A percentile compares a stretch with the other conserved stretches of the same genome.
Evolutionary conservation across 371 early-diverging fungal genomes (phyloP).

Genomic region (Mucor irregularis): DNA sequence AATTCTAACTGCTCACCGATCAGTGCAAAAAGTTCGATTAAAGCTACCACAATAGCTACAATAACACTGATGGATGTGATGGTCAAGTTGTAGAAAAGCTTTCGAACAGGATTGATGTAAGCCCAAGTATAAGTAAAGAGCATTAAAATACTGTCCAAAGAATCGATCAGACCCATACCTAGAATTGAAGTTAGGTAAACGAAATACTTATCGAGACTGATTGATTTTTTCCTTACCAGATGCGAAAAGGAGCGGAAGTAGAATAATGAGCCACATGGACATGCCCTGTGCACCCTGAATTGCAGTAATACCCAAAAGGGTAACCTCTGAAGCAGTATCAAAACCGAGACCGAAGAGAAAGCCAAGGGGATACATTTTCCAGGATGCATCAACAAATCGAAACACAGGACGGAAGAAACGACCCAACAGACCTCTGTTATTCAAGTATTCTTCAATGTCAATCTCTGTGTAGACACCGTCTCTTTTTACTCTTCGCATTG

Average conservation of each 20-base stretch:
- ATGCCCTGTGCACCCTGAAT: constrained; percentile 50
- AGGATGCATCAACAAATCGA: constrained; percentile 56
- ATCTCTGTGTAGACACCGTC: constrained; percentile 50
- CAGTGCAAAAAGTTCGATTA: constrained; percentile 54
- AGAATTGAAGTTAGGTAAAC: neutral
- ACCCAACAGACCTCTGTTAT: constrained; percentile 41
- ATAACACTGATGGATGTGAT: constrained; percentile 62
- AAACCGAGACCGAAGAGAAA: constrained; percentile 70
- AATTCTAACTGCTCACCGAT: constrained; percentile 46
- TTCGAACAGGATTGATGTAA: constrained; percentile 60
- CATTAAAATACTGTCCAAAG: constrained; percentile 69
- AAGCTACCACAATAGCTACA: constrained; percentile 59
- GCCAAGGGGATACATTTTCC: constrained; percentile 71
- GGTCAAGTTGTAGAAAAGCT: constrained; percentile 64
- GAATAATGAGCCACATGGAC: constrained; percentile 51
- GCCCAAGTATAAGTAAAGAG: constrained; percentile 65
- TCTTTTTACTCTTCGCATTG: constrained; percentile 37
- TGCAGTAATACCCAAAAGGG: constrained; percentile 58
- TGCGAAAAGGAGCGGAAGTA: constrained; percentile 69
- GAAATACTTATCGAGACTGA: neutral
- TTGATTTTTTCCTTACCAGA: constrained; percentile 48
- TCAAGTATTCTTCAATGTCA: constrained; percentile 48
- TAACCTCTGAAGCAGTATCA: constrained; percentile 70
- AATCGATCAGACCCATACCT: constrained; percentile 68
- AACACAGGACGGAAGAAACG: constrained; percentile 62